A percentile compares a stretch with the other conserved stretches of the same genome.
Evolutionary conservation across 306 rosid species (phyloP).

Genomic region (Datisca glomerata): DNA sequence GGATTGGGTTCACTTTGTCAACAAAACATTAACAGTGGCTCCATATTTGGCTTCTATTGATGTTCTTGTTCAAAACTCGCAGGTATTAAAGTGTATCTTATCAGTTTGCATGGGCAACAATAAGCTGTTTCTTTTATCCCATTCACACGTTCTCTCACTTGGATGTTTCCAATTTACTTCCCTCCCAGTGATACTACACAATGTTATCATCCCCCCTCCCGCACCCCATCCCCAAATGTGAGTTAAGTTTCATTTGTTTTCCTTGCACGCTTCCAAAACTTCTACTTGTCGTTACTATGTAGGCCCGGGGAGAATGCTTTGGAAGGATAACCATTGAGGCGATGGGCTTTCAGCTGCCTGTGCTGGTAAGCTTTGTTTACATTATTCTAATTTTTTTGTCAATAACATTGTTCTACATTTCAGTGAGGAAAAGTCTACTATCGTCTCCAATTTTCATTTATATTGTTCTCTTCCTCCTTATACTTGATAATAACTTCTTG

Average conservation of each 20-base stretch:
- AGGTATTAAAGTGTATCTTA: constrained; percentile 32
- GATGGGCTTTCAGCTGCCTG: constrained; percentile 79
- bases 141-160: too few relatives aligned
- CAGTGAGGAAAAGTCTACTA: too few relatives aligned
- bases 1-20: constrained; percentile 84
- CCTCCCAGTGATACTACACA: too few relatives aligned
- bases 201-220: too few relatives aligned
- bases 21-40: constrained; percentile 84
- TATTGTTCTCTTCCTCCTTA: too few relatives aligned
- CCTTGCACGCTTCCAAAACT: background rate
- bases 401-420: too few relatives aligned
- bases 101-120: constrained; percentile 10
- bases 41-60: constrained; percentile 85
- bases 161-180: too few relatives aligned
- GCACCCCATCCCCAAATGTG: too few relatives aligned
- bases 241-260: constrained; percentile 1
- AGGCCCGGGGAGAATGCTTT: constrained; percentile 53
- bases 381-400: too few relatives aligned
- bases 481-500: too few relatives aligned
- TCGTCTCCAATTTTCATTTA: too few relatives aligned
- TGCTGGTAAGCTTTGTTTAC: constrained; percentile 44
- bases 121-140: too few relatives aligned
- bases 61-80: constrained; percentile 97
- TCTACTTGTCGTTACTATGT: constrained; percentile 8
- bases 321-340: constrained; percentile 64